A percentile compares a stretch with the other conserved stretches of the same genome.
phyloP scores from a whole-genome alignment of 192 early-diverging fungal genomes.

The Gonapodya prolifera region DNA sequence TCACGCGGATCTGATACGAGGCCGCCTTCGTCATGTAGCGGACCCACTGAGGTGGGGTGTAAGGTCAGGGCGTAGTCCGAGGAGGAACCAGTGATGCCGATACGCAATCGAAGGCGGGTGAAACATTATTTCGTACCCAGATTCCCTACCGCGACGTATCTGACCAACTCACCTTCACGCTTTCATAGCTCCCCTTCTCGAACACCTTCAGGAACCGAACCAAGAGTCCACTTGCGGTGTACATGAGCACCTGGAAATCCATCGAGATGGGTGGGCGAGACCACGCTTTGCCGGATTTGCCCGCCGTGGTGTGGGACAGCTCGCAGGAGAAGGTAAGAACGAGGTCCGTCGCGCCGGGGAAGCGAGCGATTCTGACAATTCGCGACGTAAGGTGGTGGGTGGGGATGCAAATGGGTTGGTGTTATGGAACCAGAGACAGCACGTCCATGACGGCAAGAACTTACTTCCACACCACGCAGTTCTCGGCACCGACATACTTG shows the following conservation, averaged over 20 bases:
- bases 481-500: constrained; percentile 90
- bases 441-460: constrained; percentile 18
- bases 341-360: constrained; percentile 82
- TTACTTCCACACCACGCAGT: constrained; percentile 89
- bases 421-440: no score
- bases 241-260: constrained; percentile 93
- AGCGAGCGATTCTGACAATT: constrained; percentile 78
- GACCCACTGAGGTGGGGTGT: no score
- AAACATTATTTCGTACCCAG: no score
- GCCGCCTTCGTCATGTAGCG: constrained; percentile 96
- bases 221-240: constrained; percentile 88
- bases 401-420: no score
- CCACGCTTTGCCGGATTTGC: constrained; percentile 64
- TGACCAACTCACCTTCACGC: constrained; percentile 49
- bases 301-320: constrained; percentile 58
- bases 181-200: constrained; percentile 90
- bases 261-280: constrained; percentile 88
- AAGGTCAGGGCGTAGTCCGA: not conserved
- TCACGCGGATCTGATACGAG: constrained; percentile 58
- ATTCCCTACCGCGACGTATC: not conserved
- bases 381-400: no score
- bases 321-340: constrained; percentile 72
- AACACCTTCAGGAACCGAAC: constrained; percentile 97
- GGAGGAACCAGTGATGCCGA: not conserved
- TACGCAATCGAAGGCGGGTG: not conserved